phyloP scores from a whole-genome alignment of 495 filamentous ascomycete genomes.

The Hypoxylon trugodes region DNA sequence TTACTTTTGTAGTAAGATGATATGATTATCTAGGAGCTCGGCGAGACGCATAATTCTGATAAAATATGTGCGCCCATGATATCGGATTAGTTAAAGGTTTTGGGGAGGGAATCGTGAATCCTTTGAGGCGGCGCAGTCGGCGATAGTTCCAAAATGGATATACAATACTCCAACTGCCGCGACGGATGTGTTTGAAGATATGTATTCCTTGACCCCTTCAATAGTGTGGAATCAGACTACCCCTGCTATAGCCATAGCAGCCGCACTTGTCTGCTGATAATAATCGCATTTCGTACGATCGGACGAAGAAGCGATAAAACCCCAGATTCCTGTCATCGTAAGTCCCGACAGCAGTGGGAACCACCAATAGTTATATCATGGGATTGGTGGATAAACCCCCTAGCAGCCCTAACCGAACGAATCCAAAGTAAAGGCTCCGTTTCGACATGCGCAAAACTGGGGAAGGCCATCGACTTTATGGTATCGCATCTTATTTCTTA shows the following conservation, averaged over 20 bases:
- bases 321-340: constrained; percentile 27
- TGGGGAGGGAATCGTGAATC: constrained; percentile 4
- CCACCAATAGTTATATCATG: constrained; percentile 10
- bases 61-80: not conserved
- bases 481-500: constrained; percentile 19
- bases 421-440: constrained; percentile 17
- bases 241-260: constrained; percentile 4
- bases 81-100: not conserved
- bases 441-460: constrained; percentile 33
- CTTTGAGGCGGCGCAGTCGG: constrained; percentile 24
- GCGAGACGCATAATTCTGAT: constrained; percentile 13
- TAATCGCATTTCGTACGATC: constrained; percentile 9
- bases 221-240: constrained; percentile 1
- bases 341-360: constrained; percentile 24
- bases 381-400: constrained; percentile 34
- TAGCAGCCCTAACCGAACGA: constrained; percentile 13
- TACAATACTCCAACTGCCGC: constrained; percentile 6
- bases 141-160: constrained; percentile 11
- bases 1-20: not conserved
- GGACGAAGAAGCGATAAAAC: constrained; percentile 23
- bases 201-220: constrained; percentile 7
- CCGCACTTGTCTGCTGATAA: constrained; percentile 6
- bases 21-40: not conserved
- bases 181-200: constrained; percentile 7
- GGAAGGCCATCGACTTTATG: constrained; percentile 32